Evolutionary conservation across 1,284 basidiomycete genomes (phyloP).

Genomic region (Pascua sp.): DNA sequence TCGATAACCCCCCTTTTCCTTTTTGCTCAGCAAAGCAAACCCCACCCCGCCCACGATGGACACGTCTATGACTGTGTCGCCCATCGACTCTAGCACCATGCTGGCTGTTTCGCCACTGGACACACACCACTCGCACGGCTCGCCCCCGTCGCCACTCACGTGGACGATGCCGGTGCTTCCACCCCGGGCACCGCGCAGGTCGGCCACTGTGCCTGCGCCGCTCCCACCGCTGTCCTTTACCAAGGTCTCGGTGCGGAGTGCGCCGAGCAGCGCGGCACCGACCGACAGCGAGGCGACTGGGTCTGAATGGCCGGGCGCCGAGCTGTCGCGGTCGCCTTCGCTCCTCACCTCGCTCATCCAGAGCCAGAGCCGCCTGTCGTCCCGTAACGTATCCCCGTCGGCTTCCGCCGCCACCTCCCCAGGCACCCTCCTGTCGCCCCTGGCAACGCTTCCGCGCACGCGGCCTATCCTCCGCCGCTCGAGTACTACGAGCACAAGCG

Average conservation of each 20-base stretch:
- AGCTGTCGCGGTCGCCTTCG: conserved; percentile 16
- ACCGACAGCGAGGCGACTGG: conserved; percentile 16
- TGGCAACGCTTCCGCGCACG: not conserved
- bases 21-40: too few species aligned
- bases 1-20: too few species aligned
- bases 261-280: not conserved
- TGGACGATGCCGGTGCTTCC: too few species aligned
- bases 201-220: too few species aligned
- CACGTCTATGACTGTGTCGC: too few species aligned
- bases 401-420: not conserved
- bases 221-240: conserved; percentile 16
- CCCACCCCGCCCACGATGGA: too few species aligned
- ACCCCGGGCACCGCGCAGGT: too few species aligned
- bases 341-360: conserved; percentile 23
- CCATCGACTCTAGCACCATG: too few species aligned
- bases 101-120: too few species aligned
- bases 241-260: conserved; percentile 14
- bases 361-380: conserved; percentile 6
- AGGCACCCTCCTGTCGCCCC: not conserved
- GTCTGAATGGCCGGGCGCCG: conserved; percentile 3
- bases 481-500: not conserved
- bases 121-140: too few species aligned
- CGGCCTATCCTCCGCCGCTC: conserved; percentile 16
- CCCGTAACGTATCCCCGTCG: not conserved
- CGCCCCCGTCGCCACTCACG: too few species aligned